Evolutionary conservation across 1,139 yeast genomes (phyloP), one percentile per base, ranked within the genome.

Genomic region (Pichia sp.): DNA sequence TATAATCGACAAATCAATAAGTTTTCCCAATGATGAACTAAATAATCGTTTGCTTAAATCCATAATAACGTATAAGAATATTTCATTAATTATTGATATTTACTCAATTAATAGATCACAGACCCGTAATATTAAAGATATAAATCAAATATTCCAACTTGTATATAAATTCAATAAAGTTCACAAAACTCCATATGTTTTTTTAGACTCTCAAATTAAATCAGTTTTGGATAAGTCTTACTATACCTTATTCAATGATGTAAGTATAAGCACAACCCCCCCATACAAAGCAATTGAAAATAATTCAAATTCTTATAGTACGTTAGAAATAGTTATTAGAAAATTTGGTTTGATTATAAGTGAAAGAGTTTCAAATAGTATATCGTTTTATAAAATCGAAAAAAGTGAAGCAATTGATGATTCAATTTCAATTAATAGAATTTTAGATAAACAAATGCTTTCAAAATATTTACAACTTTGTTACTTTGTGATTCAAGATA

Each of bases 401-500:
- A 29, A 25, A 5, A 27, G 30, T 18, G 42, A 29, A 34, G 42
- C 3, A 4, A 11, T 33, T 14, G 16, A 5, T n/a, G n/a, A 11
- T 29, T 28, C n/a, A 16, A 29, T 14, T 16, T 34, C 16, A 27
- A 22, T 55, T 11, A 27, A 51, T 14, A 53, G 51, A 34, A 28
- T 56, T 5, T 19, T 54, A 9, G 53, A 52, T 46, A 45, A 46
- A 30, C 58, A 57, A 45, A 19, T 60, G 11, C 47, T 62, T n/a
- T 60, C 60, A 14, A 56, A 53, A 28, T 66, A 62, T 47, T 52
- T 65, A 34, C 55, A 56, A 19, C 60, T 60, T 46, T 57, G 64
- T 45, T 68, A 67, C 47, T 42, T 51, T 25, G 50, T 58, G 44
- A 63, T 68, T 14, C 62, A 60, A 42, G 55, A 59, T 16, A 54